Base-by-base conservation (phyloP, 495 filamentous ascomycete species). In the Aspergillus olivimuriae region DNA sequence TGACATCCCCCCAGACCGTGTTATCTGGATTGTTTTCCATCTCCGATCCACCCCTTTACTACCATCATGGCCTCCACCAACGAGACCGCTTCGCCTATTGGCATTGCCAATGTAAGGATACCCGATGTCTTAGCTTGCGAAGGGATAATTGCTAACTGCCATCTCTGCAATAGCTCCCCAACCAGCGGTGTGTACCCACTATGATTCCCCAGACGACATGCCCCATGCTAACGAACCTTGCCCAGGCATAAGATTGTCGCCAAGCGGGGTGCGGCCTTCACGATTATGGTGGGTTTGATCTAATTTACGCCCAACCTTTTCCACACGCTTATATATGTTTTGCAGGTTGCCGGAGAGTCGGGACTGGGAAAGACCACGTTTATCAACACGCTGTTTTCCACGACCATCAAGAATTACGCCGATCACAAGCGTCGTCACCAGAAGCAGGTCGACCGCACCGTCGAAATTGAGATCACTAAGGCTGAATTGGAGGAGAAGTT, bases 401-500 rank as follows among this genome's bases (percentile, higher is more conserved):
- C 92, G 47, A 98, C 92, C 55, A 98, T 98, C 78, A 98, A 98
- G 77, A 98, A 97, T 79, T 98, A 98, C 65, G 91, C 92, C 73
- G 92, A 98, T 65, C 92, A 98, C 78, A 89, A 92, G 74, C 85
- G 87, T 66, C 86, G 92, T 55, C 92, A 98, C 70, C 87, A 89
- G 70, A 98, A 98, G 80, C 92, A 98, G 72, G 77, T 95, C 43
- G 92, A 98, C 76, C 96, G 96, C 73, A 98, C 92, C 8, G 92
- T 98, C 43, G 92, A 98, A 75, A 98, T 98, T 58, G 92, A 97
- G 66, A 98, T 98, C 61, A 98, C 92, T 63, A 98, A 98, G 78
- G 92, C 92, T 39, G 92, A 98, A 74, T 71, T 98, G 47, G 92
- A 98, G 73, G 92, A 98, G 82, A 98, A 98, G 77, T 98, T 98